These are phyloP conservation scores for Fusarium sp. DNA, from an alignment of 2,329 filamentous ascomycete genomes.

Conservation along the genomic window DNA sequence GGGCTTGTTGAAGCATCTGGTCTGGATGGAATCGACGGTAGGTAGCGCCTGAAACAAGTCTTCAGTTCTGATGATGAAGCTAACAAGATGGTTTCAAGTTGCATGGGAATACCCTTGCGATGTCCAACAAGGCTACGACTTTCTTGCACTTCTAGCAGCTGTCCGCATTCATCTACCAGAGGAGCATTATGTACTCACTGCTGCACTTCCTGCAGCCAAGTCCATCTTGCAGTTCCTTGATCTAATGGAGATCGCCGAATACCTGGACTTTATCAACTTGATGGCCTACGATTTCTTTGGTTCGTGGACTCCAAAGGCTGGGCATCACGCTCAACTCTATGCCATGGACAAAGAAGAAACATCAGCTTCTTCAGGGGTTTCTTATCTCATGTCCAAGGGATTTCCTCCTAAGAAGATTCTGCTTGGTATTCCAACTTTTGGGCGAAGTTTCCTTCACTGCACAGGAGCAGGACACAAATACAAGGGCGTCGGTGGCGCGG, in stretches of 20 bases:
- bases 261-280: slow-evolving; percentile 80
- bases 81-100: slow-evolving; percentile 60
- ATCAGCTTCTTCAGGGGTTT: slow-evolving; percentile 74
- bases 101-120: slow-evolving; percentile 83
- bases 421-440: slow-evolving; percentile 79
- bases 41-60: slow-evolving; percentile 33
- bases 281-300: slow-evolving; percentile 86
- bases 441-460: slow-evolving; percentile 77
- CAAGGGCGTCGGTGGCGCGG: slow-evolving; percentile 65
- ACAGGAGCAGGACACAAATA: slow-evolving; percentile 72
- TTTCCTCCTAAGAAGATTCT: slow-evolving; percentile 78
- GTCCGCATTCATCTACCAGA: slow-evolving; percentile 75
- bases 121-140: slow-evolving; percentile 73
- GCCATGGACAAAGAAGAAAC: slow-evolving; percentile 67
- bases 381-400: slow-evolving; percentile 71
- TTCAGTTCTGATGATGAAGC: neutral
- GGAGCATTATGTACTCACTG: slow-evolving; percentile 75
- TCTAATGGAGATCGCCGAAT: slow-evolving; percentile 67
- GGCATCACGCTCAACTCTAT: slow-evolving; percentile 82
- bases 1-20: slow-evolving; percentile 76
- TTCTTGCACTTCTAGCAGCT: slow-evolving; percentile 73
- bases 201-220: slow-evolving; percentile 75
- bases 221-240: slow-evolving; percentile 77
- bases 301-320: slow-evolving; percentile 72
- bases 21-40: slow-evolving; percentile 74